phyloP scores from a whole-genome alignment of 768 basidiomycete species.

The Macrocybe gigantea region DNA sequence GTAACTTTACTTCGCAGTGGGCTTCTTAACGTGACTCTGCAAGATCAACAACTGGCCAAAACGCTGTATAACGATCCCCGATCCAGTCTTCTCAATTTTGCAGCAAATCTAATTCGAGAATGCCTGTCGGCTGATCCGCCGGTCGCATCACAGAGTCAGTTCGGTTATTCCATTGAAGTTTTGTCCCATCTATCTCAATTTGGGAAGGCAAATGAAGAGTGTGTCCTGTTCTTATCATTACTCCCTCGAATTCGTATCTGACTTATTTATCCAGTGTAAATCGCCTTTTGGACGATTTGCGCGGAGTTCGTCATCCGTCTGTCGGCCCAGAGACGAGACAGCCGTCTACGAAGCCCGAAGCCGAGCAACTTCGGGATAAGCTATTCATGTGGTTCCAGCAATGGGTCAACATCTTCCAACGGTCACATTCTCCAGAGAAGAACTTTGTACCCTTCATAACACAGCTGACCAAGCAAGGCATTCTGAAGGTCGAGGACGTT shows the following conservation, averaged over 20 bases:
- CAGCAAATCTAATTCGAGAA: slow-evolving; percentile 79
- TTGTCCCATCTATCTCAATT: slow-evolving; percentile 66
- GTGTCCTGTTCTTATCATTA: slow-evolving; percentile 23
- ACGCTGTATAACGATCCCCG: slow-evolving; percentile 74
- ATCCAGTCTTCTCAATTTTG: slow-evolving; percentile 72
- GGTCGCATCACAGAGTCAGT: slow-evolving; percentile 72
- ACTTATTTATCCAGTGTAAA: slow-evolving; percentile 43
- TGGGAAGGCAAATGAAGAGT: slow-evolving; percentile 85
- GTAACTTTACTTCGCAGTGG: slow-evolving; percentile 82
- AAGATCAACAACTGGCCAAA: slow-evolving; percentile 90
- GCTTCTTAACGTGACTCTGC: slow-evolving; percentile 67
- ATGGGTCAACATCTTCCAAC: slow-evolving; percentile 94
- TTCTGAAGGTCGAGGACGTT: slow-evolving; percentile 91
- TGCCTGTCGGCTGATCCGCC: slow-evolving; percentile 80
- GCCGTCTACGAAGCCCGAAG: slow-evolving; percentile 47
- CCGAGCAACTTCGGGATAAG: slow-evolving; percentile 70
- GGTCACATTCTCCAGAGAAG: slow-evolving; percentile 87
- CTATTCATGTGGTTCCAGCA: slow-evolving; percentile 82
- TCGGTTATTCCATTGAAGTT: slow-evolving; percentile 76
- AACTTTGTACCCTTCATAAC: slow-evolving; percentile 95
- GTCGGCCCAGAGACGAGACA: slow-evolving; percentile 24
- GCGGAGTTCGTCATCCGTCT: slow-evolving; percentile 46
- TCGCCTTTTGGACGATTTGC: slow-evolving; percentile 76
- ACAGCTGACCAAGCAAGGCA: slow-evolving; percentile 94
- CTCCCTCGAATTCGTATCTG: slow-evolving; percentile 1